Percentiles rank a stretch among this genome's conserved stretches.
These are phyloP conservation scores for Coemansia sp. DNA, from an alignment of 192 early-diverging fungal genomes.

Conservation along the genomic window DNA sequence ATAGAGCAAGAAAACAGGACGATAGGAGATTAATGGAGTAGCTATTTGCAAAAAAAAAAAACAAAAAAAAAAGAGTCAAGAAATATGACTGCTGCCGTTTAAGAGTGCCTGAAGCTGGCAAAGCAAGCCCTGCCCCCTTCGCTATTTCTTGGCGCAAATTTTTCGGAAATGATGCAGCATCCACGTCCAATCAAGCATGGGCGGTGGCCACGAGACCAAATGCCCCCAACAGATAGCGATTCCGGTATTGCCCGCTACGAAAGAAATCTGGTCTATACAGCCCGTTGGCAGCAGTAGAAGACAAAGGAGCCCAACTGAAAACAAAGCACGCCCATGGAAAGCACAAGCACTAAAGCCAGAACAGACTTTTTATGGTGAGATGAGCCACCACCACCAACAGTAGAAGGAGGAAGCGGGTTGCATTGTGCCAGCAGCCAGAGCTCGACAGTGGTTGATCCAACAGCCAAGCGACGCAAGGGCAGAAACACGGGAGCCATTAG, in stretches of 20 bases:
- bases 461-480: constrained; percentile 33
- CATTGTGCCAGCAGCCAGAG: constrained; percentile 1
- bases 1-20: background rate
- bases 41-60: constrained; percentile 1
- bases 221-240: too few species aligned
- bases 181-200: too few species aligned
- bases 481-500: constrained; percentile 27
- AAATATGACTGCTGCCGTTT: background rate
- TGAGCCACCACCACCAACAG: background rate
- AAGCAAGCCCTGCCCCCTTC: too few species aligned
- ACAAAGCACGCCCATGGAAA: background rate
- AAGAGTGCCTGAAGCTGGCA: background rate
- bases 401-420: too few species aligned
- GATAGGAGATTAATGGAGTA: too few species aligned
- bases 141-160: too few species aligned
- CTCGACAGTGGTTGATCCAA: constrained; percentile 8
- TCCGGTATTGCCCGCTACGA: too few species aligned
- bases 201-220: too few species aligned
- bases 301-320: background rate
- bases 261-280: too few species aligned
- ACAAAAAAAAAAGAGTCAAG: background rate
- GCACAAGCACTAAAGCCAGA: background rate
- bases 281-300: background rate
- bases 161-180: too few species aligned
- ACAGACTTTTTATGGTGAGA: constrained; percentile 7